Conservation (phyloP, 2,329 filamentous ascomycete genomes). For the Aureobasidium subglaciale region DNA sequence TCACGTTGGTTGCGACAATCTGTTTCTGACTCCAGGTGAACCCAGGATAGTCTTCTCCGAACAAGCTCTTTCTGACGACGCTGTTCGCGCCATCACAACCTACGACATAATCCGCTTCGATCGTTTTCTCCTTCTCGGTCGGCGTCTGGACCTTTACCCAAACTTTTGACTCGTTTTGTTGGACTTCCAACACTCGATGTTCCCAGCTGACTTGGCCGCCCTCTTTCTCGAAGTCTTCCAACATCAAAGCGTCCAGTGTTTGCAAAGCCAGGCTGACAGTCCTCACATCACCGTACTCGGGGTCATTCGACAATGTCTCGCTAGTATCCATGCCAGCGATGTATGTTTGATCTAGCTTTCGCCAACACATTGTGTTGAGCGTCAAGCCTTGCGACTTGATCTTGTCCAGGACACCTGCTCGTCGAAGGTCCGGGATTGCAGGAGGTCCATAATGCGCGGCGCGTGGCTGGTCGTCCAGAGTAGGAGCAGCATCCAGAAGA, state of each 20-base stretch:
- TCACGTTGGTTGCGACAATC: conserved; percentile 19
- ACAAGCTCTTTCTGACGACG: conserved; percentile 20
- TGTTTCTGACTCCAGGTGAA: conserved; percentile 18
- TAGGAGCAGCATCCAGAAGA: conserved; percentile 27
- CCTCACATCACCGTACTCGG: conserved; percentile 6
- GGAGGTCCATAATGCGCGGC: conserved; percentile 38
- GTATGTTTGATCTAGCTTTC: conserved; percentile 23
- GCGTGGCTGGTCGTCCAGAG: conserved; percentile 30
- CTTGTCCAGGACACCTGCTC: conserved; percentile 31
- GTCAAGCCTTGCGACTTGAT: conserved; percentile 23
- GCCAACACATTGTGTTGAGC: conserved; percentile 24
- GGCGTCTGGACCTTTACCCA: conserved; percentile 24
- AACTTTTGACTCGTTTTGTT: conserved; percentile 23
- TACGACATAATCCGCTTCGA: conserved; percentile 20
- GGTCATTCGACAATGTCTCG: conserved; percentile 22
- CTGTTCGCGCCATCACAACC: conserved; percentile 22
- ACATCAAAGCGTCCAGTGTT: conserved; percentile 23
- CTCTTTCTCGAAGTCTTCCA: conserved; percentile 19
- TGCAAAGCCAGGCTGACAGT: conserved; percentile 23
- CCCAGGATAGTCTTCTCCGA: conserved; percentile 23
- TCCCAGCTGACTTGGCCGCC: conserved; percentile 22
- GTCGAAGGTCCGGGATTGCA: conserved; percentile 33
- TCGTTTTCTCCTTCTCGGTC: conserved; percentile 15
- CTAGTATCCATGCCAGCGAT: conserved; percentile 23
- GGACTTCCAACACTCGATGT: conserved; percentile 22